Evolutionary conservation across 2,329 filamentous ascomycete species (phyloP).

Genomic region (Calonectria leucothoes): DNA sequence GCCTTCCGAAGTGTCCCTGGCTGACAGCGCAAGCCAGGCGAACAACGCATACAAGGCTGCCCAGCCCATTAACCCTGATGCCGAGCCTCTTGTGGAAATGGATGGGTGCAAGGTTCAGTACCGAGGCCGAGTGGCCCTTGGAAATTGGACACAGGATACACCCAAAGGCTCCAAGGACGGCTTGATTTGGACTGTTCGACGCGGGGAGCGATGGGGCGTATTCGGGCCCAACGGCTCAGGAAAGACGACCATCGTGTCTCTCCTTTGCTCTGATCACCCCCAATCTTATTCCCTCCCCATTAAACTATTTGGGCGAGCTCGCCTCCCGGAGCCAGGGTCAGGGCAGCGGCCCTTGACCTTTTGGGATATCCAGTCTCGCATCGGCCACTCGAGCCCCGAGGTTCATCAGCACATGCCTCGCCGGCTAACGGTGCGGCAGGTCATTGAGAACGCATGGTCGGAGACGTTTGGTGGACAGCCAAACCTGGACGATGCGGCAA

Average conservation of each 20-base stretch:
- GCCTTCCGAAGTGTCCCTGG: conserved; percentile 32
- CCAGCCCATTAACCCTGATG: conserved; percentile 46
- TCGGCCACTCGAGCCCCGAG: conserved; percentile 94
- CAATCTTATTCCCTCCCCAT: conserved; percentile 93
- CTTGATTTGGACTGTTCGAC: conserved; percentile 83
- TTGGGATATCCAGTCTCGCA: conserved; percentile 89
- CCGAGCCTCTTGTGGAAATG: conserved; percentile 88
- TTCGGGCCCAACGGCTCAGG: conserved; percentile 96
- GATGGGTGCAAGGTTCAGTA: conserved; percentile 85
- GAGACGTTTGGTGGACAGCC: conserved; percentile 85
- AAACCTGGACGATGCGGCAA: conserved; percentile 67
- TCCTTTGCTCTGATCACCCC: conserved; percentile 95
- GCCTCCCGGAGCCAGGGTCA: conserved; percentile 79
- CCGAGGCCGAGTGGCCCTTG: conserved; percentile 79
- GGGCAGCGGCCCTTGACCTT: conserved; percentile 80
- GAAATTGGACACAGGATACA: conserved; percentile 78
- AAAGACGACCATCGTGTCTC: conserved; percentile 92
- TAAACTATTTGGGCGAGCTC: conserved; percentile 83
- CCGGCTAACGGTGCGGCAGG: conserved; percentile 76
- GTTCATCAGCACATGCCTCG: conserved; percentile 94
- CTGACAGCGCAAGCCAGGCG: conserved; percentile 8
- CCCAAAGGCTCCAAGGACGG: conserved; percentile 67
- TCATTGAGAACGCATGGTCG: conserved; percentile 89
- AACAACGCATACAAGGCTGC: conserved; percentile 27
- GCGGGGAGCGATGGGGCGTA: conserved; percentile 89